Conservation (phyloP, 2,329 filamentous ascomycete species). For the Cryphonectria parasitica region DNA sequence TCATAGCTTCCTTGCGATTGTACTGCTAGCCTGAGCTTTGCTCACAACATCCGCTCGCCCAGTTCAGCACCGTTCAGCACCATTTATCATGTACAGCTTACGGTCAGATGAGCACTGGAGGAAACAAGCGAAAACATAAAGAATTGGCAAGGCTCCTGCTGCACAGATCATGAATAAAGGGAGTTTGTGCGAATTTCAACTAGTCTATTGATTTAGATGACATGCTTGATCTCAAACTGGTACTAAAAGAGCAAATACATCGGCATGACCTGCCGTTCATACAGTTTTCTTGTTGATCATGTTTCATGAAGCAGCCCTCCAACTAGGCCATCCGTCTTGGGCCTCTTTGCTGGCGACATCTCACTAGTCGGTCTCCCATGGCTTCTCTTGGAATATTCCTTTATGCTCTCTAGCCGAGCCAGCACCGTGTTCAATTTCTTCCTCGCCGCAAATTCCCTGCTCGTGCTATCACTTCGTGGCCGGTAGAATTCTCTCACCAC, state of each 20-base stretch:
- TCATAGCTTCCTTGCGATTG: too few relatives aligned
- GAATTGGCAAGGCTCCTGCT: background rate
- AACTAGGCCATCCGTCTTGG: conserved; percentile 37
- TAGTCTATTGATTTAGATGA: background rate
- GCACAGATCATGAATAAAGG: background rate
- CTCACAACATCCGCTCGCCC: too few relatives aligned
- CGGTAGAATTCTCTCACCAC: conserved; percentile 62
- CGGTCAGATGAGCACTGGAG: too few relatives aligned
- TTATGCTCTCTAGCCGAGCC: conserved; percentile 48
- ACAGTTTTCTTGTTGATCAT: background rate
- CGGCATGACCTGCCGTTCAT: background rate
- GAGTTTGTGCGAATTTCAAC: background rate
- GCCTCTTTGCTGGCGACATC: conserved; percentile 50
- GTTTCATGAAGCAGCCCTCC: background rate
- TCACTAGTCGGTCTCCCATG: conserved; percentile 45
- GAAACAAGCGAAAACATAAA: background rate
- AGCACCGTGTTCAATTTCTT: conserved; percentile 54
- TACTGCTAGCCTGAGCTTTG: too few relatives aligned
- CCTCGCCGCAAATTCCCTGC: conserved; percentile 56
- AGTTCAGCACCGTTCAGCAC: too few relatives aligned
- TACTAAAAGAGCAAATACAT: background rate
- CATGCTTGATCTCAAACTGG: background rate
- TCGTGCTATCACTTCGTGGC: conserved; percentile 51
- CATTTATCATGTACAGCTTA: too few relatives aligned
- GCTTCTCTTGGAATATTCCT: conserved; percentile 39